Percentiles rank a stretch among this genome's conserved stretches.
These are phyloP conservation scores for Tylopilus balloui DNA, from an alignment of 768 basidiomycete genomes.

Conservation along the genomic window DNA sequence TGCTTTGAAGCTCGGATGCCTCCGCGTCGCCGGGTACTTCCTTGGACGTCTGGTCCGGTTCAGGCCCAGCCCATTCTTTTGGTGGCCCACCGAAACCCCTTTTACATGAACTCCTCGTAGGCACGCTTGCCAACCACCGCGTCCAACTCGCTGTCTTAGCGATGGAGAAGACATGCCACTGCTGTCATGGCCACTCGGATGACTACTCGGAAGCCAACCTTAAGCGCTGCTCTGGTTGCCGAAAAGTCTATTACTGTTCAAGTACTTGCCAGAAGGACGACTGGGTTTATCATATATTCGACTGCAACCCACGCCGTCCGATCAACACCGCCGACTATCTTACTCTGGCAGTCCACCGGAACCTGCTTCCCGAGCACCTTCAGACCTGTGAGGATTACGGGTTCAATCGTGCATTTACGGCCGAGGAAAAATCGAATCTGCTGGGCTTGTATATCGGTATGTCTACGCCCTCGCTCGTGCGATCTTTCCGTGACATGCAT, in stretches of 20 bases:
- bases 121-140: not conserved
- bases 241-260: constrained; percentile 3
- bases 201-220: not conserved
- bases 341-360: not conserved
- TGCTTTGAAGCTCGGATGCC: too few relatives aligned
- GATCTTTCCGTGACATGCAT: not conserved
- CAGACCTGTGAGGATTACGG: constrained; percentile 3
- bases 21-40: too few relatives aligned
- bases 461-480: not conserved
- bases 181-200: not conserved
- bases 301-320: constrained; percentile 4
- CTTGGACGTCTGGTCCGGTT: too few relatives aligned
- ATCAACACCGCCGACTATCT: constrained; percentile 4
- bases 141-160: too few relatives aligned
- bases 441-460: constrained; percentile 2
- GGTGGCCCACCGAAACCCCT: not conserved
- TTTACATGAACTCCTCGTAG: not conserved
- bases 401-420: not conserved
- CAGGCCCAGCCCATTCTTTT: too few relatives aligned
- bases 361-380: not conserved
- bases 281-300: constrained; percentile 5
- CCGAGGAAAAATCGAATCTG: not conserved
- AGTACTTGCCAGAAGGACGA: not conserved
- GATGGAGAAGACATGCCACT: constrained; percentile 1
- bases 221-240: constrained; percentile 1